phyloP scores from a whole-genome alignment of 2,329 filamentous ascomycete species.

The Fusarium sterilihyphosum region DNA sequence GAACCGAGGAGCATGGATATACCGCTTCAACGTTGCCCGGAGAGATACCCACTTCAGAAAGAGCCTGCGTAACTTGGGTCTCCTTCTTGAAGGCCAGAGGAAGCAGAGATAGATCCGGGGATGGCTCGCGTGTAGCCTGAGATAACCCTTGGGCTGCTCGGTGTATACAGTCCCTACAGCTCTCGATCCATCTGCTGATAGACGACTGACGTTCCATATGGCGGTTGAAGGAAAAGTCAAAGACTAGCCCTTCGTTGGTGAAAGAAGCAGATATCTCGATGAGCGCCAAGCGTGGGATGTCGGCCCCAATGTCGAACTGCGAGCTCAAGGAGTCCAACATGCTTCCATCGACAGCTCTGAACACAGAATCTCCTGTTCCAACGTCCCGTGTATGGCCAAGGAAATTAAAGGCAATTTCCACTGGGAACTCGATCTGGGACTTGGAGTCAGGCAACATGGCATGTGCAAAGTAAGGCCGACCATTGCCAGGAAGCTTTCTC shows the following conservation, averaged over 20 bases:
- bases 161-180: not conserved
- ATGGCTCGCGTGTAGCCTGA: not conserved
- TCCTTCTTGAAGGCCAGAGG: not conserved
- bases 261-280: slow-evolving; percentile 30
- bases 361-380: not conserved
- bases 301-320: slow-evolving; percentile 9
- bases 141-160: not conserved
- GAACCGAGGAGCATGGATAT: slow-evolving; percentile 37
- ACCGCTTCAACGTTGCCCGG: slow-evolving; percentile 7
- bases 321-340: slow-evolving; percentile 14
- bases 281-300: slow-evolving; percentile 27
- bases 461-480: slow-evolving; percentile 33
- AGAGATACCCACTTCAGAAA: not conserved
- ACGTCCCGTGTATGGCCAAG: slow-evolving; percentile 21
- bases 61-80: not conserved
- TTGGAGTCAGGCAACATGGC: not conserved
- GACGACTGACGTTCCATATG: slow-evolving; percentile 1
- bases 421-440: not conserved
- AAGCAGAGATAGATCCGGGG: slow-evolving; percentile 11
- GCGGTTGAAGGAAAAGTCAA: slow-evolving; percentile 20
- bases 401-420: slow-evolving; percentile 35
- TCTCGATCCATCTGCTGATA: not conserved
- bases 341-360: not conserved
- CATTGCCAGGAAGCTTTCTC: slow-evolving; percentile 32
- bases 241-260: not conserved